phyloP scores from a whole-genome alignment of 441 rosid genomes.

The Croton laevigatus region DNA sequence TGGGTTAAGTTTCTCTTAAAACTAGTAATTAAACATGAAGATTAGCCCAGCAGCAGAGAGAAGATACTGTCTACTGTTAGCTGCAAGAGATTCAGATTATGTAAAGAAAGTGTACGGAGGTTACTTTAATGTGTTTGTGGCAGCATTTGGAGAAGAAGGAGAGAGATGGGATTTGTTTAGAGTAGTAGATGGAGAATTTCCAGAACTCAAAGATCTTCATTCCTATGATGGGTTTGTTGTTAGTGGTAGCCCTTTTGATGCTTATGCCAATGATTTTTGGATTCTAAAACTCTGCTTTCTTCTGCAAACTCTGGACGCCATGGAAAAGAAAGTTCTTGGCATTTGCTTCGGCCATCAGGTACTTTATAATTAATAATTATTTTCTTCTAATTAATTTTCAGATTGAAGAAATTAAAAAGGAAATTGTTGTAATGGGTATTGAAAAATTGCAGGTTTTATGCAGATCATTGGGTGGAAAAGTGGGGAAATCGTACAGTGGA shows the following conservation, averaged over 20 bases:
- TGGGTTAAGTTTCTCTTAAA: neutral
- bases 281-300: slow-evolving; percentile 63
- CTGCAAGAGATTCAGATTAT: slow-evolving; percentile 67
- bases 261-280: slow-evolving; percentile 74
- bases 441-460: slow-evolving; percentile 66
- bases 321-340: slow-evolving; percentile 77
- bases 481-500: slow-evolving; percentile 60
- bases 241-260: slow-evolving; percentile 79
- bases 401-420: no score
- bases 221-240: slow-evolving; percentile 72
- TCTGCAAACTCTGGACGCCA: slow-evolving; percentile 49
- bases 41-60: slow-evolving; percentile 23
- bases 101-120: slow-evolving; percentile 69
- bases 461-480: slow-evolving; percentile 70
- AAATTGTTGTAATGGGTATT: no score
- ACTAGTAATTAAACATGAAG: slow-evolving; percentile 15
- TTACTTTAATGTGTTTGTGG: slow-evolving; percentile 66
- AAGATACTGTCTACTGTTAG: slow-evolving; percentile 57
- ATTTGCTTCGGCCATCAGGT: slow-evolving; percentile 98
- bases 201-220: slow-evolving; percentile 24
- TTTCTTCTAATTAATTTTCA: no score
- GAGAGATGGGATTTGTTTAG: slow-evolving; percentile 74
- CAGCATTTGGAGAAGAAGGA: slow-evolving; percentile 59
- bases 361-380: no score
- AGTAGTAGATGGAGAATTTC: slow-evolving; percentile 24